These are phyloP conservation scores for Coniochaeta sp. DNA, from an alignment of 2,329 filamentous ascomycete species.

Conservation along the genomic window DNA sequence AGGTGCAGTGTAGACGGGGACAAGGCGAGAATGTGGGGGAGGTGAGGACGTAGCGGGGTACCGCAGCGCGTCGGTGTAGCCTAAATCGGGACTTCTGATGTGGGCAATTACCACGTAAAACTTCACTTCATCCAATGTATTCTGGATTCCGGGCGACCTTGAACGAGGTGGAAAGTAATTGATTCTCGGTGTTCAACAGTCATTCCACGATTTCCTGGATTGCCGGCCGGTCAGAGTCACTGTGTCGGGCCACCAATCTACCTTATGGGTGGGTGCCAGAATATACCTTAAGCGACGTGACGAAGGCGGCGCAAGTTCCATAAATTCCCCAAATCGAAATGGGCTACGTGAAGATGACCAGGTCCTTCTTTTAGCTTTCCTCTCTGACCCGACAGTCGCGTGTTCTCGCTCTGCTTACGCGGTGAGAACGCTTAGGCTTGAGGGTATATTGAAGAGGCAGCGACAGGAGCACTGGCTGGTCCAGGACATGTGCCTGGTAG, in stretches of 20 bases:
- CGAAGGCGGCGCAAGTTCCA: not conserved
- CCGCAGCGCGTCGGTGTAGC: not conserved
- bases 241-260: no score
- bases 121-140: not conserved
- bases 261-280: no score
- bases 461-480: not conserved
- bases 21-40: not conserved
- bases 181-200: not conserved
- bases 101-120: not conserved
- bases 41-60: not conserved
- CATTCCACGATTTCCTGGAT: not conserved
- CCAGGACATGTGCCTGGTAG: not conserved
- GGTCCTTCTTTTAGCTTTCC: not conserved
- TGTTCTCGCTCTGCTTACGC: not conserved
- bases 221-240: no score
- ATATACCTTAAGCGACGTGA: not conserved
- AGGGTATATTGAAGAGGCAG: not conserved
- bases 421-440: not conserved
- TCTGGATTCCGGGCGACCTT: not conserved
- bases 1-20: not conserved
- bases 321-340: no score
- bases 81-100: not conserved
- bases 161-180: not conserved
- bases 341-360: not conserved
- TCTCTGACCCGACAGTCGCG: not conserved